phyloP scores from a whole-genome alignment of 495 filamentous ascomycete genomes.

The Opeltia flavorubescens region DNA sequence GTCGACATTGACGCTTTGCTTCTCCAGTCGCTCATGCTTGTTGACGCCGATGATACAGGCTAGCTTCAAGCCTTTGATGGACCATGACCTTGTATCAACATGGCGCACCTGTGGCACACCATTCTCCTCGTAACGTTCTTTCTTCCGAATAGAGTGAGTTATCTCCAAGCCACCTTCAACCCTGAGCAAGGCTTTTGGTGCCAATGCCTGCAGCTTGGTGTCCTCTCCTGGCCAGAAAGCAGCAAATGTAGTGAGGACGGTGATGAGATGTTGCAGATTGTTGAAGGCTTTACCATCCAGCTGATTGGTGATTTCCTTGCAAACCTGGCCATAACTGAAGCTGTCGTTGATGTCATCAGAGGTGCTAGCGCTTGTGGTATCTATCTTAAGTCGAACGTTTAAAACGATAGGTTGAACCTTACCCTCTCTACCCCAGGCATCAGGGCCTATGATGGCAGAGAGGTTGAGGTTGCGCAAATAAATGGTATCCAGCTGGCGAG shows the following conservation, averaged over 20 bases:
- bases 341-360: slow-evolving; percentile 12
- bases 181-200: slow-evolving; percentile 11
- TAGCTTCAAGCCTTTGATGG: slow-evolving; percentile 6
- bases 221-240: slow-evolving; percentile 9
- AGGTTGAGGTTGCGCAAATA: slow-evolving; percentile 12
- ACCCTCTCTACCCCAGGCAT: slow-evolving; percentile 14
- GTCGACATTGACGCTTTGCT: slow-evolving; percentile 38
- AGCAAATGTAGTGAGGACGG: slow-evolving; percentile 1
- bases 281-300: slow-evolving; percentile 6
- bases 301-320: slow-evolving; percentile 7
- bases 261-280: slow-evolving; percentile 5
- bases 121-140: background rate
- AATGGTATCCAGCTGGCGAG: slow-evolving; percentile 7
- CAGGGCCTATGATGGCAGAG: slow-evolving; percentile 13
- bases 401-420: slow-evolving; percentile 10
- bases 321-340: slow-evolving; percentile 14
- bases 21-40: slow-evolving; percentile 41
- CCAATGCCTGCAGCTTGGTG: slow-evolving; percentile 4
- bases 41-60: slow-evolving; percentile 41
- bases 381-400: slow-evolving; percentile 5
- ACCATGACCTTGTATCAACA: background rate
- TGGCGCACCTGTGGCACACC: background rate
- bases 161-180: slow-evolving; percentile 11
- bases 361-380: slow-evolving; percentile 9
- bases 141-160: background rate